These are phyloP conservation scores for Scedosporium dehoogii DNA, from an alignment of 2,329 filamentous ascomycete genomes.

Conservation along the genomic window DNA sequence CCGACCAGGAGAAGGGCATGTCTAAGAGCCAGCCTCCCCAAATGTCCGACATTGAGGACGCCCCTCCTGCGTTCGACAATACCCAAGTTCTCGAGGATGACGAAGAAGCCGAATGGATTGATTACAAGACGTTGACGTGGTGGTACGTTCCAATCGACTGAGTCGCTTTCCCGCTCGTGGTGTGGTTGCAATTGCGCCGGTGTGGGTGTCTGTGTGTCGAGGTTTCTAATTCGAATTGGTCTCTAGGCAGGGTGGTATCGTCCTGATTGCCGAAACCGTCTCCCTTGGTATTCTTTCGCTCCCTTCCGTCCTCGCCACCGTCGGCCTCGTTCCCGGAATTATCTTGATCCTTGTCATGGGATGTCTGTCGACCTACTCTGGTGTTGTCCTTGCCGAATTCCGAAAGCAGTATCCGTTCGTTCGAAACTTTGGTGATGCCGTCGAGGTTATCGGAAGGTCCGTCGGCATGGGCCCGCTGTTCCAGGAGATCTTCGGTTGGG, in stretches of 20 bases:
- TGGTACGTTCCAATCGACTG: no score
- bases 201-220: no score
- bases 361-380: conserved; percentile 56
- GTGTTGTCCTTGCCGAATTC: conserved; percentile 23
- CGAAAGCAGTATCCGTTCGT: conserved; percentile 34
- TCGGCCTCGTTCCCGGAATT: conserved; percentile 55
- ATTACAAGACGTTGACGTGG: no score
- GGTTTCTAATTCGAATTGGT: no score
- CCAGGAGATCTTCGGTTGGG: conserved; percentile 15
- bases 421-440: conserved; percentile 44
- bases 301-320: conserved; percentile 10
- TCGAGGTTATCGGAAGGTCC: conserved; percentile 12
- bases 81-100: background rate
- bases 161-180: no score
- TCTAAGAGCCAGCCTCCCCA: no score
- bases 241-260: conserved; percentile 31
- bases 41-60: background rate
- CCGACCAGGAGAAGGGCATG: no score
- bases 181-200: no score
- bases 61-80: background rate
- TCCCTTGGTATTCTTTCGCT: conserved; percentile 17
- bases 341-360: conserved; percentile 58
- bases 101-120: background rate
- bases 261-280: conserved; percentile 32
- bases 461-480: conserved; percentile 16